Base-by-base conservation (phyloP, 805 yeast species). In the Spathaspora girioi region DNA sequence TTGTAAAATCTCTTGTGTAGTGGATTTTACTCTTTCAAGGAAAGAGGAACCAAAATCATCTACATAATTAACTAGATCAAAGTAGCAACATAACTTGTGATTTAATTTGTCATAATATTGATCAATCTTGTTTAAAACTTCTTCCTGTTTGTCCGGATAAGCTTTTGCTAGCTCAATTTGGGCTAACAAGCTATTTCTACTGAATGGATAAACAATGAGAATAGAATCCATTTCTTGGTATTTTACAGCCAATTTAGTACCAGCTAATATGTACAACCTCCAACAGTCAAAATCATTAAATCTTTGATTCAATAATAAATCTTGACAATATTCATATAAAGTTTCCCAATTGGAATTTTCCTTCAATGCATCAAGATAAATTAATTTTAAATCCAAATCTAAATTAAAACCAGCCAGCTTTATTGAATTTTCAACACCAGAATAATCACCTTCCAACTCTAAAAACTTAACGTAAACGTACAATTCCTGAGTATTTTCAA, bases 211-310 rank as follows among this genome's bases (percentile, higher is more conserved):
- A 2, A 43, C 44, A 29, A 48, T 43, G 23, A 64, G 56, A 6
- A 43, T 45, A 3, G 43, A 31, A 20, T 56, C 52, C 7, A 63
- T 29, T 1, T 78, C 64, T 2, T 71, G 75, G 10, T 66, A 67
- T 2, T 67, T 47, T 49, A 65, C 58, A 11, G 59, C 66, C 19
- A 77, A 55, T 23, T 75, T 57, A 17, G 61, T 58, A 0, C 77
- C 75, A 2, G 91, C 69, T 44, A 72, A 68, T 18, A 81, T 75
- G 47, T 79, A 66, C 15, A 73, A 69, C 56, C 82, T 79, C 89
- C 96, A 89, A 38, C 90, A 81, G 51, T 81, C 79, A 74, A 82
- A 92, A 64, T 91, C 96, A 64, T 92, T 90, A 50, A 87, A 77
- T 9, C 73, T 64, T 20, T 77, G 68, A 3, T 68, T 70, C 15